Evolutionary conservation across 345 rosid genomes (phyloP).

Genomic region (Orychophragmus violaceus): DNA sequence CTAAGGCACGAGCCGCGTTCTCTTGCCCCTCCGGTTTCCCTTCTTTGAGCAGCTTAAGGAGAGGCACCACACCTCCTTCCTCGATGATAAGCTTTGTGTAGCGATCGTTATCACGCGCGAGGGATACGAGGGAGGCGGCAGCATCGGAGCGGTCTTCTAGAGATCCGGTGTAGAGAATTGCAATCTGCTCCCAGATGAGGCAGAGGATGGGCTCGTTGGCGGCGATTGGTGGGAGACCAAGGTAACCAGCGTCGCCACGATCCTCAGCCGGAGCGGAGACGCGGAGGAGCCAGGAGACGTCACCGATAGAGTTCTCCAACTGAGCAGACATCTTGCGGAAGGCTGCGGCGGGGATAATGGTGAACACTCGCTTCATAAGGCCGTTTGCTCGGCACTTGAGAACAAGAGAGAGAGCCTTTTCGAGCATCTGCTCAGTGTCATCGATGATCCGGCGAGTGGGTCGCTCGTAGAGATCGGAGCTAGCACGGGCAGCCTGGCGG

Average conservation of each 20-base stretch:
- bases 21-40: slow-evolving; percentile 79
- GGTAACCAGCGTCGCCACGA: slow-evolving; percentile 55
- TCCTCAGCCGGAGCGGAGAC: slow-evolving; percentile 77
- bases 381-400: slow-evolving; percentile 64
- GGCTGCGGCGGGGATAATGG: slow-evolving; percentile 63
- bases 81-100: slow-evolving; percentile 87
- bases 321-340: slow-evolving; percentile 67
- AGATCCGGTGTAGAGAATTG: slow-evolving; percentile 67
- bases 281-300: slow-evolving; percentile 86
- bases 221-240: slow-evolving; percentile 93
- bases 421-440: slow-evolving; percentile 76
- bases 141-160: slow-evolving; percentile 71
- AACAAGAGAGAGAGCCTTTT: slow-evolving; percentile 62
- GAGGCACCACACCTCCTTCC: slow-evolving; percentile 80
- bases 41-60: slow-evolving; percentile 73
- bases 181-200: slow-evolving; percentile 94
- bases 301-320: slow-evolving; percentile 77
- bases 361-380: slow-evolving; percentile 64
- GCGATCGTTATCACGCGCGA: slow-evolving; percentile 81
- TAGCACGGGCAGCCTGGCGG: slow-evolving; percentile 80
- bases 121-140: slow-evolving; percentile 76
- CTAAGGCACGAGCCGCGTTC: slow-evolving; percentile 77
- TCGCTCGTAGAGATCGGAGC: slow-evolving; percentile 74
- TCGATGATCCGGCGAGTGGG: slow-evolving; percentile 82
- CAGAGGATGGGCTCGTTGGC: slow-evolving; percentile 92